Evolutionary conservation across 306 rosid genomes (phyloP), one percentile per base, ranked within the genome.

Genomic region (Arachis hypogaea): DNA sequence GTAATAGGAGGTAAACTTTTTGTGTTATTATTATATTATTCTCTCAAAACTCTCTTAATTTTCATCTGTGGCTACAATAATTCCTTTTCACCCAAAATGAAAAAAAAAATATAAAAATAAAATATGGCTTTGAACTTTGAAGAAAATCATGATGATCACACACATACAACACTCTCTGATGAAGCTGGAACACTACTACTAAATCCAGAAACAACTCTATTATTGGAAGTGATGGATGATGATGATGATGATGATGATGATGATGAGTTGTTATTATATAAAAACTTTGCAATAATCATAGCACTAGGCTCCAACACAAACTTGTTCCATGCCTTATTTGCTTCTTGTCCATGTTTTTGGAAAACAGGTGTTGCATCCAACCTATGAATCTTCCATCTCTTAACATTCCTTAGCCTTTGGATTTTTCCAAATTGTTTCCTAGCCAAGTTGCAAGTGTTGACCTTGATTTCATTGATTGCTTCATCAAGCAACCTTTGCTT

Each of bases 351-450:
- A 0, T 63, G 67, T 61, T 66, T 84, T 52, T 50, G 71, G n/a
- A 87, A 90, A 52, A 85, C 99, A 33, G 88, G 84, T 1, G 97
- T 92, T 3, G 97, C 99, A 49, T 92, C 96, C 1, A 94, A 4
- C 0, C 73, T 71, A 11, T 88, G 92, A 55, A 89, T 82, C 52
- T 57, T 43, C 99, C 99, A 94, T 12, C 93, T 90, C 56, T 90
- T 91, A 7, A 59, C 46, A 49, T 75, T 82, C 70, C 64, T 63
- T 0, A 94, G 88, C 58, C 89, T 78, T 3, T 62, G 78, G 71
- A 94, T 94, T 44, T 87, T 94, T 11, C 50, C 82, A 66, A 78
- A 16, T 38, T 94, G 99, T 40, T 84, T 85, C 30, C 78, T 54
- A 2, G 96, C 95, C 69, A 94, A 74, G 40, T 74, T 80, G 56